Conservation (phyloP, 202 grass and related monocot species). For the Brachypodium distachyon region DNA sequence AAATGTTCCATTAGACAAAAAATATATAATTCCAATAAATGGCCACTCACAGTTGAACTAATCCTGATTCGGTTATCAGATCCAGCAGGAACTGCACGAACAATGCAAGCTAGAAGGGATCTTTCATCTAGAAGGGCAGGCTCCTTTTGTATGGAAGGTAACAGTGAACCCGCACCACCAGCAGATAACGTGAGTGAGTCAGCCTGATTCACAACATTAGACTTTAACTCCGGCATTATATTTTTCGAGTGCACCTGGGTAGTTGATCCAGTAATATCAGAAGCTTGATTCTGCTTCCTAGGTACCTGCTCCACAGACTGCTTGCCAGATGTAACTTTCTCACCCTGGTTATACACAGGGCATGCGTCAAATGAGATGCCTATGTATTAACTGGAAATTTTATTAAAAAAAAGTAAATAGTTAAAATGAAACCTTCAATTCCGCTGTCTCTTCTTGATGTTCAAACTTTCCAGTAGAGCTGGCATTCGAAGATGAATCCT, state of each 20-base stretch:
- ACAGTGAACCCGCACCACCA: conserved; percentile 16
- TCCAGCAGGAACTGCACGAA: conserved; percentile 81
- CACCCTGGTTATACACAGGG: conserved; percentile 30
- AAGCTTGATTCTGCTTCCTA: conserved; percentile 25
- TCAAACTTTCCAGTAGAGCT: conserved; percentile 36
- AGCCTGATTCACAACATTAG: conserved; percentile 39
- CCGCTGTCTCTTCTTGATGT: conserved; percentile 39
- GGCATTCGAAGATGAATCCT: conserved; percentile 32
- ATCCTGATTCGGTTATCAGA: conserved; percentile 71
- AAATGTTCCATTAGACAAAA: neutral
- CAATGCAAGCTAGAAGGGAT: conserved; percentile 83
- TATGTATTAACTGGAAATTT: neutral
- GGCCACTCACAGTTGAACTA: conserved; percentile 68
- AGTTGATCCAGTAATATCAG: conserved; percentile 17
- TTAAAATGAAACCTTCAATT: conserved; percentile 57
- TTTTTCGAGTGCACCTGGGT: conserved; percentile 22
- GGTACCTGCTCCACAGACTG: conserved; percentile 44
- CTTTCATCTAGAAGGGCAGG: conserved; percentile 73
- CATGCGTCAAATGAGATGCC: neutral
- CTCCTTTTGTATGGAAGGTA: conserved; percentile 36
- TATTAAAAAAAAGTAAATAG: neutral
- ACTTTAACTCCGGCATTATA: conserved; percentile 26
- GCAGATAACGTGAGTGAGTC: conserved; percentile 16
- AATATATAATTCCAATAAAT: neutral
- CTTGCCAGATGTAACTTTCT: conserved; percentile 28